Percentiles rank a stretch among this genome's conserved stretches.
These are phyloP conservation scores for Drosera spatulata DNA, from an alignment of 179 eudicot genomes.

Conservation along the genomic window DNA sequence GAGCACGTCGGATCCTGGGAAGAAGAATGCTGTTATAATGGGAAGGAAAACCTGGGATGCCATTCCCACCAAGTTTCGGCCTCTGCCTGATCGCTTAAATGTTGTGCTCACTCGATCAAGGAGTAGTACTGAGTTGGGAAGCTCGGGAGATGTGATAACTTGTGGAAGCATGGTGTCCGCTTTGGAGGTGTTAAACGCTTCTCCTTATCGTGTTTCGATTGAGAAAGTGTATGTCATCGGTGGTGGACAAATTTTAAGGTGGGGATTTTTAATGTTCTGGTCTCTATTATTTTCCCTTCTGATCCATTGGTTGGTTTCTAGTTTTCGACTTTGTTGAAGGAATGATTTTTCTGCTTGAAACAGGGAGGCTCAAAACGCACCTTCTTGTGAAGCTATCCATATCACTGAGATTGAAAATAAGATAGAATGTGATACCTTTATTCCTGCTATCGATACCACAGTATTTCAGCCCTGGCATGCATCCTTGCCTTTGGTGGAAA, in stretches of 20 bases:
- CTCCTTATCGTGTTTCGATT: conserved; percentile 47
- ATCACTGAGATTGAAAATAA: conserved; percentile 61
- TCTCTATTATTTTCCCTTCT: too few relatives aligned
- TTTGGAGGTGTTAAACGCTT: conserved; percentile 40
- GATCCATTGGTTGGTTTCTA: too few relatives aligned
- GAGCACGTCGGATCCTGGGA: conserved; percentile 52
- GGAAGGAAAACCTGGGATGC: conserved; percentile 99
- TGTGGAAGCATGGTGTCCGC: conserved; percentile 67
- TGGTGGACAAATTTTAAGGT: conserved; percentile 86
- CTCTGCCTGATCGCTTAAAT: conserved; percentile 85
- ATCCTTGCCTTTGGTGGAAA: conserved; percentile 60
- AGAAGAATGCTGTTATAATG: conserved; percentile 89
- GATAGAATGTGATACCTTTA: conserved; percentile 83
- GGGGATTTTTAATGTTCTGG: neutral
- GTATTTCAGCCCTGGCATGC: conserved; percentile 81
- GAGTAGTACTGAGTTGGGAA: conserved; percentile 25
- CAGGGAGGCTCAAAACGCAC: conserved; percentile 85
- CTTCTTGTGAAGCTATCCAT: conserved; percentile 88
- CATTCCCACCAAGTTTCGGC: conserved; percentile 56
- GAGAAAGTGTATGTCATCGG: conserved; percentile 86
- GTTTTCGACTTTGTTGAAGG: too few relatives aligned
- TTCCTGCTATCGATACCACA: conserved; percentile 52
- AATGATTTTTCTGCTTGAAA: conserved; percentile 8
- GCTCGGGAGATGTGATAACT: conserved; percentile 51
- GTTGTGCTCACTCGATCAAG: conserved; percentile 67